Evolutionary conservation across 2,329 filamentous ascomycete genomes (phyloP).

Genomic region (Neodidymelliopsis sp.): DNA sequence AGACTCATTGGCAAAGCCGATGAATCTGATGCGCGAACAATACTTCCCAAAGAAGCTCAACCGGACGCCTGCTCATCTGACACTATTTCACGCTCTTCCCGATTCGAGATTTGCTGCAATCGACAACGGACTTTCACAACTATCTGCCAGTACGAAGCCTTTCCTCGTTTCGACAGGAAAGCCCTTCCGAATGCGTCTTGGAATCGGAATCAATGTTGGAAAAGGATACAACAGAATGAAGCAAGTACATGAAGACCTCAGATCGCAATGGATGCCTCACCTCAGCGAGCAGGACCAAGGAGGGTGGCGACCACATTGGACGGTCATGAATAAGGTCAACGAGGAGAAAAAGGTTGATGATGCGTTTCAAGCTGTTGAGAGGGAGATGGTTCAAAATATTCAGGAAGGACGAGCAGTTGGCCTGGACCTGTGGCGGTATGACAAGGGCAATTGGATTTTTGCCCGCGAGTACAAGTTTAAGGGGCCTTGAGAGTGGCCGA

Average conservation of each 20-base stretch:
- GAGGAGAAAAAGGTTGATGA: slow-evolving; percentile 48
- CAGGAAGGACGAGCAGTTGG: slow-evolving; percentile 49
- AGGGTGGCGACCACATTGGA: slow-evolving; percentile 53
- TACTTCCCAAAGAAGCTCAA: slow-evolving; percentile 56
- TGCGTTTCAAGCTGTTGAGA: slow-evolving; percentile 47
- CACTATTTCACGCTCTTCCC: slow-evolving; percentile 56
- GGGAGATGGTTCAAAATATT: slow-evolving; percentile 39
- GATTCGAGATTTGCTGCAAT: slow-evolving; percentile 49
- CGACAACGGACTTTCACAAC: slow-evolving; percentile 40
- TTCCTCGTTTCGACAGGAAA: slow-evolving; percentile 50
- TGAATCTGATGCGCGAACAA: slow-evolving; percentile 49
- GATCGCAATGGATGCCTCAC: slow-evolving; percentile 47
- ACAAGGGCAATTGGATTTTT: slow-evolving; percentile 52
- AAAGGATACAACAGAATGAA: slow-evolving; percentile 44
- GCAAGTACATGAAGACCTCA: slow-evolving; percentile 47
- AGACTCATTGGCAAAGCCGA: slow-evolving; percentile 46
- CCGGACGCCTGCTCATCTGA: slow-evolving; percentile 54
- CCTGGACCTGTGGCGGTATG: slow-evolving; percentile 53
- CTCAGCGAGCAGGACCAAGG: slow-evolving; percentile 55
- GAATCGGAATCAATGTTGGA: slow-evolving; percentile 50
- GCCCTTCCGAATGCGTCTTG: slow-evolving; percentile 53
- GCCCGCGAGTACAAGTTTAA: slow-evolving; percentile 48
- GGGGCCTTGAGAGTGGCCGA: slow-evolving; percentile 9
- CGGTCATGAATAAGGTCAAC: slow-evolving; percentile 57
- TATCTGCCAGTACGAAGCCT: slow-evolving; percentile 38